These are phyloP conservation scores for Trametes hirsuta DNA, from an alignment of 1,284 basidiomycete species.

Conservation along the genomic window DNA sequence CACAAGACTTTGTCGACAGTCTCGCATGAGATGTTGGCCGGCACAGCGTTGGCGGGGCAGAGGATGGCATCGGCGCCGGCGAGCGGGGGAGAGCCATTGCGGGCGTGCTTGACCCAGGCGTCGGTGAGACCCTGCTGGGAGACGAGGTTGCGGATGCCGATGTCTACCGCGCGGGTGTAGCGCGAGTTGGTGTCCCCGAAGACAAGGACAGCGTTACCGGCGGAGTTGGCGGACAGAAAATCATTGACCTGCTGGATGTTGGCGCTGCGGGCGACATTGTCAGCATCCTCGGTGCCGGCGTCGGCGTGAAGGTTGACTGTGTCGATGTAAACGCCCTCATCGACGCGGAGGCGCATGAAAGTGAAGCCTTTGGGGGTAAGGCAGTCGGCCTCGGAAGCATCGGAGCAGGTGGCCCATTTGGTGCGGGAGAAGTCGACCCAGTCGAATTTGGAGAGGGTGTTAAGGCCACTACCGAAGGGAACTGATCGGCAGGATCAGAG, in stretches of 20 bases:
- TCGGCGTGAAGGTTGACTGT: constrained; percentile 17
- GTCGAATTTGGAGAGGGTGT: constrained; percentile 15
- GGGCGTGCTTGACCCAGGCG: constrained; percentile 13
- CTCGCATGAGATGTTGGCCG: constrained; percentile 12
- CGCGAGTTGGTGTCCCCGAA: constrained; percentile 20
- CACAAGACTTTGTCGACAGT: constrained; percentile 19
- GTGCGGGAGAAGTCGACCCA: constrained; percentile 16
- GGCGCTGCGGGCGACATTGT: constrained; percentile 10
- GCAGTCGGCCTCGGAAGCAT: constrained; percentile 15
- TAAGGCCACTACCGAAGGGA: constrained; percentile 11
- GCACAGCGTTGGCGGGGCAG: constrained; percentile 6
- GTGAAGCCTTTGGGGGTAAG: constrained; percentile 20
- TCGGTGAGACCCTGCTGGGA: constrained; percentile 14
- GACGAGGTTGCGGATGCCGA: constrained; percentile 6
- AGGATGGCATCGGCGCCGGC: constrained; percentile 4
- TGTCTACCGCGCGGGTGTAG: constrained; percentile 16
- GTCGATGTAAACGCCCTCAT: constrained; percentile 11
- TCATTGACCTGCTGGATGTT: constrained; percentile 12
- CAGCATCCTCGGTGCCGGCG: constrained; percentile 14
- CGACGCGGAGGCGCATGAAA: constrained; percentile 15
- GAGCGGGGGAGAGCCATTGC: constrained; percentile 1
- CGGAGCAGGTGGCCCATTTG: constrained; percentile 11
- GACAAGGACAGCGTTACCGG: constrained; percentile 15
- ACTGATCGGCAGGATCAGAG: background rate
- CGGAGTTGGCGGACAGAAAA: constrained; percentile 5